Conservation (phyloP, 805 yeast species). For the Wickerhamomyces rabaulensis region DNA sequence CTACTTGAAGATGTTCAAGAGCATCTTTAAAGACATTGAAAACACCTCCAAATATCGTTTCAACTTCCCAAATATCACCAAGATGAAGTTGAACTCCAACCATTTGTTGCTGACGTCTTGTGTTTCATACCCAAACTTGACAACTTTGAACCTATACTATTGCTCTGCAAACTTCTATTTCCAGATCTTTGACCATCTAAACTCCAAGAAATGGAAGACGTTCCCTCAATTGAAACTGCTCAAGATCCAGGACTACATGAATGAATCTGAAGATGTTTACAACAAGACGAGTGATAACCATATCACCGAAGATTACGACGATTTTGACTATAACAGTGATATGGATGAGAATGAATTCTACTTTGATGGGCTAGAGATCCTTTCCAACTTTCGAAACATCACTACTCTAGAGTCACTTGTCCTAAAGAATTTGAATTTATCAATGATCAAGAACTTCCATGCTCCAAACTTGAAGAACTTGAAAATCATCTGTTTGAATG, state of each 20-base stretch:
- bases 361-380: slow-evolving; percentile 29
- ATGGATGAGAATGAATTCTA: slow-evolving; percentile 32
- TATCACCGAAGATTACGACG: slow-evolving; percentile 21
- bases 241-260: slow-evolving; percentile 23
- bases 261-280: slow-evolving; percentile 21
- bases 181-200: slow-evolving; percentile 15
- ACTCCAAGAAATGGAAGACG: slow-evolving; percentile 6
- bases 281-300: slow-evolving; percentile 18
- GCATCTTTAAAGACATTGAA: slow-evolving; percentile 10
- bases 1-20: slow-evolving; percentile 20
- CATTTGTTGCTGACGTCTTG: slow-evolving; percentile 14
- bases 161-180: slow-evolving; percentile 22
- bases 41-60: neutral
- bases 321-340: slow-evolving; percentile 28
- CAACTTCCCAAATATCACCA: slow-evolving; percentile 9
- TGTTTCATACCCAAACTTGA: slow-evolving; percentile 11
- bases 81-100: slow-evolving; percentile 18
- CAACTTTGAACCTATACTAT: slow-evolving; percentile 16
- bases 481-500: slow-evolving; percentile 18
- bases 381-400: slow-evolving; percentile 14
- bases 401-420: slow-evolving; percentile 9
- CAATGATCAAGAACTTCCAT: slow-evolving; percentile 12
- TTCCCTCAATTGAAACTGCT: slow-evolving; percentile 15
- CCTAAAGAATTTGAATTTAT: slow-evolving; percentile 20
- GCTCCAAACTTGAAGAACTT: slow-evolving; percentile 12